Percentiles rank a stretch among this genome's conserved stretches.
phyloP scores from a whole-genome alignment of 805 yeast genomes.

The Zygosaccharomyces kombuchaensis region DNA sequence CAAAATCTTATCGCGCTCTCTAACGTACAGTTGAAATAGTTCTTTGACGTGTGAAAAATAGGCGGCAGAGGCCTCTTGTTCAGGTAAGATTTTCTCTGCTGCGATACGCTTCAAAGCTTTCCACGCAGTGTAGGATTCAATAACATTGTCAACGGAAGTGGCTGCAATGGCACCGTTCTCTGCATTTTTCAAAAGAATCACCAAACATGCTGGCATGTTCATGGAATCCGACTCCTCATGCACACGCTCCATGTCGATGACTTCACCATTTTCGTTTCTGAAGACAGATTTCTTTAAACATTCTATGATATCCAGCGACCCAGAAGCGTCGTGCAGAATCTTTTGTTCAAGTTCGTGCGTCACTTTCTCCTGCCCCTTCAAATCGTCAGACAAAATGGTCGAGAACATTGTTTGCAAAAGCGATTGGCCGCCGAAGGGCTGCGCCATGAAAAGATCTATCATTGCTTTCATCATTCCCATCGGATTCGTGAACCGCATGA shows the following conservation, averaged over 20 bases:
- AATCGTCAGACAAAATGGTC: slow-evolving; percentile 69
- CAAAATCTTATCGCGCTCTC: slow-evolving; percentile 71
- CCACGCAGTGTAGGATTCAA: slow-evolving; percentile 32
- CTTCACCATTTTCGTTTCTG: slow-evolving; percentile 29
- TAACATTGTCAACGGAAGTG: slow-evolving; percentile 27
- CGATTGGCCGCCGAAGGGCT: slow-evolving; percentile 63
- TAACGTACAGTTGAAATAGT: slow-evolving; percentile 56
- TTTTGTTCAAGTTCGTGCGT: slow-evolving; percentile 44
- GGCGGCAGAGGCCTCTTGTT: slow-evolving; percentile 33
- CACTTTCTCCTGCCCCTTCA: slow-evolving; percentile 55
- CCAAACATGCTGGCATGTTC: slow-evolving; percentile 26
- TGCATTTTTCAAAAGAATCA: slow-evolving; percentile 25
- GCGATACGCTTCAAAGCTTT: slow-evolving; percentile 18
- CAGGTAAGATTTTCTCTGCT: slow-evolving; percentile 21
- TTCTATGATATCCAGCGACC: slow-evolving; percentile 26
- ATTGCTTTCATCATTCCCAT: slow-evolving; percentile 73
- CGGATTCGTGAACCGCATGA: slow-evolving; percentile 82
- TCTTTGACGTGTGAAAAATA: slow-evolving; percentile 54
- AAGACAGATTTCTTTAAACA: slow-evolving; percentile 34
- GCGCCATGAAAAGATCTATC: slow-evolving; percentile 79
- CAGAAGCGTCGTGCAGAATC: slow-evolving; percentile 26
- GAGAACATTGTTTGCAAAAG: slow-evolving; percentile 71
- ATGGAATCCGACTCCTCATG: slow-evolving; percentile 32
- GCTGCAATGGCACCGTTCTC: slow-evolving; percentile 19
- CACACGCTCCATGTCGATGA: slow-evolving; percentile 28